Base-by-base conservation (phyloP, 164 flowering plant genomes). In the Cinnamomum micranthum region DNA sequence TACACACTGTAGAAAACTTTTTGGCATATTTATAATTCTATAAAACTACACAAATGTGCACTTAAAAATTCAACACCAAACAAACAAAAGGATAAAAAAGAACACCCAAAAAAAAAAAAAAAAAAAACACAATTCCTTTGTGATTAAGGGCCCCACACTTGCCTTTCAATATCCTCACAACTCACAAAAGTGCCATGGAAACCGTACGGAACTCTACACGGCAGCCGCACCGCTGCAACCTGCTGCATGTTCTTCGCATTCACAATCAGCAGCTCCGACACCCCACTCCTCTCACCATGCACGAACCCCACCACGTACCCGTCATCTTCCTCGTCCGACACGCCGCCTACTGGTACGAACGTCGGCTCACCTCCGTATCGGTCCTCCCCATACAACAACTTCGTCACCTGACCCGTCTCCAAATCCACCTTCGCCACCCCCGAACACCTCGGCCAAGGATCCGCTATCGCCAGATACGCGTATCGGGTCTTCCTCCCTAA, bases 121-220 rank as follows among this genome's bases (percentile, higher is more conserved):
- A 4, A 31, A 4, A 31, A 4, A 4, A 5, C 0, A 0, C 5
- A 4, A 4, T 4, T 4, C 35, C 0, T 6, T 6, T 31, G 35
- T 31, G 35, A 31, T 4, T 15, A 52, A 14, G 19, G 17, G 59
- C 59, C 33, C 23, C 23, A 47, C 1, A 17, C 35, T 25, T 74
- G 76, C 65, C 9, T 51, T 19, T n/a, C 20, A 2, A 75, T 22
- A 27, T 52, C 19, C 22, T 64, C 63, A 19, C 20, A 60, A 27
- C 65, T 77, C 33, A 77, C 79, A 47, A 77, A 77, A 1, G 98
- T 94, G 17, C 98, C 98, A 71, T 92, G 98, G 59, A 94, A 89
- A 1, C 98, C 98, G 60, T 92, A 94, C 0, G 98, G 98, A n/a
- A 94, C 98, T 27, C 98, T 78, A 0, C 93, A 84, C 2, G 94